Conservation (phyloP, 2,329 filamentous ascomycete species). For the Chaetomium strumarium region DNA sequence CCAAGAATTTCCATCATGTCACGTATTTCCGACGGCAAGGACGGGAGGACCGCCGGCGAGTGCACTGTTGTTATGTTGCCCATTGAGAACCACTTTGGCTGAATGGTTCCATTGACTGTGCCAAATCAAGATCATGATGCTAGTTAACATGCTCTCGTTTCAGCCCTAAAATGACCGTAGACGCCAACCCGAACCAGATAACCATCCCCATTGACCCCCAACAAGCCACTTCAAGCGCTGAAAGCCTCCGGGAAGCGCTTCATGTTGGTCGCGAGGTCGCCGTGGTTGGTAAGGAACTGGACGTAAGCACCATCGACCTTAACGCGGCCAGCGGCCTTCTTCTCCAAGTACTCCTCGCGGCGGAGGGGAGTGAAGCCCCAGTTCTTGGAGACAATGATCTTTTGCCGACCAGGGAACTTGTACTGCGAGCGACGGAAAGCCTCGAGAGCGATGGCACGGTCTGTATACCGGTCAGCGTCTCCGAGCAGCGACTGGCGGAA, state of each 20-base stretch:
- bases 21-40: no score
- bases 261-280: conserved; percentile 79
- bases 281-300: conserved; percentile 96
- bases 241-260: conserved; percentile 94
- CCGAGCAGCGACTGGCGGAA: background rate
- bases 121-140: conserved; percentile 25
- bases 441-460: conserved; percentile 92
- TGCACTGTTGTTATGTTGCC: conserved; percentile 8
- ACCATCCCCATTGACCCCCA: conserved; percentile 25
- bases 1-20: no score
- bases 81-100: conserved; percentile 19
- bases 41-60: background rate
- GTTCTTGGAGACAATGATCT: conserved; percentile 99
- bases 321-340: conserved; percentile 88
- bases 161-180: conserved; percentile 28
- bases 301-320: conserved; percentile 99
- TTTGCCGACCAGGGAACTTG: conserved; percentile 99
- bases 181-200: conserved; percentile 29
- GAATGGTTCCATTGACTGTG: conserved; percentile 28
- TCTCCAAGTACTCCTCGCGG: conserved; percentile 94
- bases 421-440: conserved; percentile 98
- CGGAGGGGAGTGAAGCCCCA: conserved; percentile 99
- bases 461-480: conserved; percentile 37
- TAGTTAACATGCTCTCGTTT: conserved; percentile 26
- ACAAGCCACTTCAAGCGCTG: conserved; percentile 46